phyloP scores from a whole-genome alignment of 1,139 yeast genomes.

The Dujonia santamariae region DNA sequence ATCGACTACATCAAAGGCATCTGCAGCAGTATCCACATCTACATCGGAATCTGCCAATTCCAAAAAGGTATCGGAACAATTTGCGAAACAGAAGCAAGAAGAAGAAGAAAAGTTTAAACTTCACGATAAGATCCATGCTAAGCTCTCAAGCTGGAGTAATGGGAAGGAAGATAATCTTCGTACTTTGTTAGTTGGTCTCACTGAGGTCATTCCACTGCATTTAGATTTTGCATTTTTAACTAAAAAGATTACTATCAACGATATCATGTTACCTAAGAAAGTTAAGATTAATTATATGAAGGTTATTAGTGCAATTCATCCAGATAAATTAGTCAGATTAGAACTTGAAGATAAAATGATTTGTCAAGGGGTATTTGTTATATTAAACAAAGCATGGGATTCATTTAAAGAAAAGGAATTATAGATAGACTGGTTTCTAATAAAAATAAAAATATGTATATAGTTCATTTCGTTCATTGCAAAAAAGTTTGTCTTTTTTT shows the following conservation, averaged over 20 bases:
- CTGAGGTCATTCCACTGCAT: conserved; percentile 53
- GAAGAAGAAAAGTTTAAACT: conserved; percentile 58
- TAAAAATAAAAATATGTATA: no score
- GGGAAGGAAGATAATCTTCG: conserved; percentile 81
- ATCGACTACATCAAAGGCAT: conserved; percentile 7
- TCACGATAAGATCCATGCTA: conserved; percentile 57
- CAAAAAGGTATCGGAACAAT: conserved; percentile 40
- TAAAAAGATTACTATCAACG: conserved; percentile 49
- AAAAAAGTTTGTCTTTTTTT: no score
- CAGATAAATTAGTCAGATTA: conserved; percentile 72
- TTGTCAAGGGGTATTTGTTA: conserved; percentile 83
- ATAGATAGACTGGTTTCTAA: not conserved
- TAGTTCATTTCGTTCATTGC: no score
- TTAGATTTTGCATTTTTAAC: conserved; percentile 58
- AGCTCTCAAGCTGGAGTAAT: conserved; percentile 60
- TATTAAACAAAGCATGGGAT: conserved; percentile 90
- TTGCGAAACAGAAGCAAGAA: conserved; percentile 41
- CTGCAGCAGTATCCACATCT: not conserved
- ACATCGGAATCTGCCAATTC: conserved; percentile 12
- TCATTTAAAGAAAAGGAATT: conserved; percentile 48
- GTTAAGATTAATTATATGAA: conserved; percentile 88
- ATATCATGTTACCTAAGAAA: conserved; percentile 84
- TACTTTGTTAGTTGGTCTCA: conserved; percentile 65
- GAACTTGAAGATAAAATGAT: conserved; percentile 72
- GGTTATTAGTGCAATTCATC: conserved; percentile 91